A percentile compares a stretch with the other conserved stretches of the same genome.
Conservation (phyloP, 371 early-diverging fungal genomes). For the Blyttiomyces sp. region DNA sequence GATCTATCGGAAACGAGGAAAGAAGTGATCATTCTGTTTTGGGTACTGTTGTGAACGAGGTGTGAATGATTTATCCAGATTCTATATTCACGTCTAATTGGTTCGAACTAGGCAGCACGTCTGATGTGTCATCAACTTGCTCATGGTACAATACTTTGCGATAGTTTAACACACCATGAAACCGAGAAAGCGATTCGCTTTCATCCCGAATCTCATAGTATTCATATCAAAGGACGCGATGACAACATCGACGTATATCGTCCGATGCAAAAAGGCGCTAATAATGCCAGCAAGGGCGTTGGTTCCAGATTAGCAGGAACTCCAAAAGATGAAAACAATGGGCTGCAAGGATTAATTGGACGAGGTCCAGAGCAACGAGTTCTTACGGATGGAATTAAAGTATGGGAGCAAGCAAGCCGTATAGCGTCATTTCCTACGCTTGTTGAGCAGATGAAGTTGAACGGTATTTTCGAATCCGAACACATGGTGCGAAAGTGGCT, state of each 20-base stretch:
- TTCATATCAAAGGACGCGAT: slow-evolving; percentile 8
- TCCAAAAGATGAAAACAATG: too few relatives aligned
- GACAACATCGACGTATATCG: slow-evolving; percentile 3
- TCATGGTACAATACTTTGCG: slow-evolving; percentile 9
- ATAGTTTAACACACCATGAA: background rate
- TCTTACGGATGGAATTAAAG: too few relatives aligned
- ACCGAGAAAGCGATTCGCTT: slow-evolving; percentile 5
- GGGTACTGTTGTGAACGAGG: slow-evolving; percentile 19
- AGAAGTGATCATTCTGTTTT: slow-evolving; percentile 22
- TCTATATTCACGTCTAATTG: background rate
- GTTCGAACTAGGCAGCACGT: slow-evolving; percentile 3
- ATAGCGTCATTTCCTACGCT: too few relatives aligned
- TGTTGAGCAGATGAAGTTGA: too few relatives aligned
- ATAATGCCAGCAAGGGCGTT: background rate
- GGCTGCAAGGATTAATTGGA: too few relatives aligned
- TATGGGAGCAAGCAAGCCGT: too few relatives aligned
- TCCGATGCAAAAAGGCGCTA: background rate
- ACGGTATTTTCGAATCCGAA: too few relatives aligned
- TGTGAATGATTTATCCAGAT: background rate
- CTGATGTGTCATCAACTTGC: slow-evolving; percentile 11
- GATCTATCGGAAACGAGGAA: slow-evolving; percentile 8
- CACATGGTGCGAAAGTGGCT: too few relatives aligned
- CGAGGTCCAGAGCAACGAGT: too few relatives aligned
- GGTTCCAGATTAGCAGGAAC: too few relatives aligned
- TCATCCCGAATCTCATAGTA: background rate